Percentiles rank a stretch among this genome's conserved stretches.
Evolutionary conservation across 2,329 filamentous ascomycete species (phyloP).

Genomic region (Alternaria ethzedia): DNA sequence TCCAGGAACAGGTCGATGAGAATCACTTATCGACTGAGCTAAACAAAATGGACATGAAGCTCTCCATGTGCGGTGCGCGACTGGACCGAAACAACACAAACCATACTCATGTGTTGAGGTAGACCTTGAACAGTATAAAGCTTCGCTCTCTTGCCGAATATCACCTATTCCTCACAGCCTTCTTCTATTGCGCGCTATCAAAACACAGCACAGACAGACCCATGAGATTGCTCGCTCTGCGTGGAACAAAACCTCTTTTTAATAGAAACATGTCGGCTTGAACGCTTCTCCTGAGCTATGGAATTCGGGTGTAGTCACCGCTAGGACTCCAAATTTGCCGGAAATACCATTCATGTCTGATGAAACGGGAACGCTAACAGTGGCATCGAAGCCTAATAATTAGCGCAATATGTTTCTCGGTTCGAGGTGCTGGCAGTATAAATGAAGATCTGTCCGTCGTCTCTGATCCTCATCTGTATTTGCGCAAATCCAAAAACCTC

Average conservation of each 20-base stretch:
- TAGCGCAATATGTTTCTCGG: no score
- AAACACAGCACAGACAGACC: not conserved
- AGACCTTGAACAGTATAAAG: not conserved
- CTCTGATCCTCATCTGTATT: not conserved
- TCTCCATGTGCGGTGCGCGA: not conserved
- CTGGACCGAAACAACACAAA: not conserved
- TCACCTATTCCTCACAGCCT: not conserved
- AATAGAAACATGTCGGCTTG: not conserved
- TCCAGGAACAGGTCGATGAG: not conserved
- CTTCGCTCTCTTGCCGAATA: not conserved
- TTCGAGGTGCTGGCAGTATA: not conserved
- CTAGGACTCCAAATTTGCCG: no score
- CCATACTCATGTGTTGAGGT: not conserved
- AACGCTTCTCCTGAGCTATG: fast-evolving
- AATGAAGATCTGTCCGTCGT: not conserved
- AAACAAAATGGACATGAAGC: no score
- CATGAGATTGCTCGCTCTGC: not conserved
- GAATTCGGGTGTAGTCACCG: fast-evolving
- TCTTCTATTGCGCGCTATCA: not conserved
- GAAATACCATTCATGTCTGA: no score
- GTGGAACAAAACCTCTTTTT: not conserved
- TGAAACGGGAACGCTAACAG: no score
- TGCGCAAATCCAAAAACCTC: no score
- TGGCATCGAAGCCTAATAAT: no score
- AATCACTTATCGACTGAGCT: not conserved